Base-by-base conservation (phyloP, 2,329 filamentous ascomycete species). In the Pseudopyricularia cyperi region DNA sequence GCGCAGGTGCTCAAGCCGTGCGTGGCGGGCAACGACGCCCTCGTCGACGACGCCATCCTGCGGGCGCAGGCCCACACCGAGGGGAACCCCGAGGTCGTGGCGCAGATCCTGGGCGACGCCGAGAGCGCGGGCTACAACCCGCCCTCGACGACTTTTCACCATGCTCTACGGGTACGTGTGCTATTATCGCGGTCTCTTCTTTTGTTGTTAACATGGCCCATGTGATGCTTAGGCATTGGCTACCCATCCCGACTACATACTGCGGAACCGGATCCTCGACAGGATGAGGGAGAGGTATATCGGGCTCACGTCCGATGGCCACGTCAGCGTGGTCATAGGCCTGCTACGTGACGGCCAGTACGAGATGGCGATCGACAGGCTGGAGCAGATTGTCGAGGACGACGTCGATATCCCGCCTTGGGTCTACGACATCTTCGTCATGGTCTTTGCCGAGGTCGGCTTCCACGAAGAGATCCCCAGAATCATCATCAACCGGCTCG, bases 211-310 rank as follows among this genome's bases (percentile, higher is more conserved):
- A 34, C 47, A 19, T 22, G 15, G 26, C 46, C 35, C 57, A 52
- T 56, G 54, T 52, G 53, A 6, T 30, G 15, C 30, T 19, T 56
- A 85, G 73, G 83, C 79, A 5, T 72, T 96, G 24, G 80, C 87
- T 0, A 79, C 93, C 8, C 93, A 97, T 63, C 88, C 91, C 0
- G 87, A 97, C 65, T 91, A 94, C 59, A 58, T 89, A 6, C 69
- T 93, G 24, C 82, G 89, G 34, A 76, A 79, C 51, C 74, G 83
- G 34, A 74, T 95, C 3, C 69, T 96, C 37, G 70, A 79, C 52
- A 82, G 83, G 52, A 89, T 93, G 85, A 79, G 80, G 60, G 73
- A 80, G 52, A 75, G 80, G 56, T 95, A 89, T 86, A 75, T 85
- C 51, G 69, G 71, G 8, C 68, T 87, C 8, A 79, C 74, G 42